These are phyloP conservation scores for Sphaerulina vaccinii DNA, from an alignment of 2,329 filamentous ascomycete species.

Conservation along the genomic window DNA sequence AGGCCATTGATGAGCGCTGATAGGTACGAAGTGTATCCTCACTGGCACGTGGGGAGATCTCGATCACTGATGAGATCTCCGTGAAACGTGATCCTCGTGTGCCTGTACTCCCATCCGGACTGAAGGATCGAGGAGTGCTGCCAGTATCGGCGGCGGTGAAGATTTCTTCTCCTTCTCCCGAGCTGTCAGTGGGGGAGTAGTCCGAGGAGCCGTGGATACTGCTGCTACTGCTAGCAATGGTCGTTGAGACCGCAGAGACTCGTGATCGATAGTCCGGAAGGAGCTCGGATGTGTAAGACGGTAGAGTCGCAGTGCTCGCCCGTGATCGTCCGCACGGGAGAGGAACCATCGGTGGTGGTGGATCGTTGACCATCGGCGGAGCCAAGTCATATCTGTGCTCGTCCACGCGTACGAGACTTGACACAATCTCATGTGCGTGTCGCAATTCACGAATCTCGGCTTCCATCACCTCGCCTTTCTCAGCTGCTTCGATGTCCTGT, in stretches of 20 bases:
- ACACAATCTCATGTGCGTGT: constrained; percentile 54
- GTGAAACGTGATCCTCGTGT: constrained; percentile 32
- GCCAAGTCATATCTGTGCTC: constrained; percentile 35
- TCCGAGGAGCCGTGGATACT: constrained; percentile 25
- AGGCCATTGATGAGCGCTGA: constrained; percentile 17
- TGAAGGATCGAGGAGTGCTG: constrained; percentile 17
- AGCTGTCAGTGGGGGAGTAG: constrained; percentile 15
- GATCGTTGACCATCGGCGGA: constrained; percentile 22
- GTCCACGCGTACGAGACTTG: constrained; percentile 31
- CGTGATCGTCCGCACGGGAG: constrained; percentile 34
- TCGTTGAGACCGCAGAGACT: constrained; percentile 23
- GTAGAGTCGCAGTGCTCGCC: constrained; percentile 35
- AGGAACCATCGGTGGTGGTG: constrained; percentile 29
- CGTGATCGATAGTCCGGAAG: constrained; percentile 48
- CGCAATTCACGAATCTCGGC: constrained; percentile 53
- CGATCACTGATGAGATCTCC: constrained; percentile 44
- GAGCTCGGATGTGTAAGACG: constrained; percentile 40
- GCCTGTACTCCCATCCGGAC: constrained; percentile 21
- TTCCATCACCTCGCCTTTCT: constrained; percentile 43
- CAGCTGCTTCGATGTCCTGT: constrained; percentile 47
- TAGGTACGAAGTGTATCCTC: constrained; percentile 39
- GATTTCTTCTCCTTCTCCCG: constrained; percentile 7
- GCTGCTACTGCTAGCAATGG: constrained; percentile 31
- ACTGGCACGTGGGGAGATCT: constrained; percentile 42
- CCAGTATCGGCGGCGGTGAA: constrained; percentile 15